A percentile compares a stretch with the other conserved stretches of the same genome.
Evolutionary conservation across 2,329 filamentous ascomycete genomes (phyloP).

Genomic region (Aspergillus tubingensis): DNA sequence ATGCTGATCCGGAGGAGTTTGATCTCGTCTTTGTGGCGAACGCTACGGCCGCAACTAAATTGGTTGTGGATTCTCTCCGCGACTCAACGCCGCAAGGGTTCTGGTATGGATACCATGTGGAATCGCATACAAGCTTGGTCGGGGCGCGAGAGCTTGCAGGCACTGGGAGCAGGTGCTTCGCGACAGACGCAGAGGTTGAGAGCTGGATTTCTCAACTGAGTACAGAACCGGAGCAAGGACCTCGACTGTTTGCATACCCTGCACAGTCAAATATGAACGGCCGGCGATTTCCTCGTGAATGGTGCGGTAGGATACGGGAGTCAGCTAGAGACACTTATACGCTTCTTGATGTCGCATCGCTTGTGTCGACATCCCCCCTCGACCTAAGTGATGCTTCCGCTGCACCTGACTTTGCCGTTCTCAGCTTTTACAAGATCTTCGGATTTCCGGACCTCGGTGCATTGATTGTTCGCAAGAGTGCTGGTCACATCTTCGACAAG

Average conservation of each 20-base stretch:
- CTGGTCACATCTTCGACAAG: slow-evolving; percentile 63
- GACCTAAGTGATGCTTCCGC: slow-evolving; percentile 63
- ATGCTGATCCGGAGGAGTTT: slow-evolving; percentile 76
- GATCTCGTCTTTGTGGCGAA: slow-evolving; percentile 92
- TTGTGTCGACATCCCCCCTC: slow-evolving; percentile 74
- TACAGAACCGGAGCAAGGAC: slow-evolving; percentile 19
- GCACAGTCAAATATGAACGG: slow-evolving; percentile 95
- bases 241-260: slow-evolving; percentile 73
- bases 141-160: slow-evolving; percentile 74
- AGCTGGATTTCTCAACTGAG: slow-evolving; percentile 59
- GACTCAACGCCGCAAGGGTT: slow-evolving; percentile 67
- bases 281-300: slow-evolving; percentile 69
- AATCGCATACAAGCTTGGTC: slow-evolving; percentile 83
- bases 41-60: slow-evolving; percentile 85
- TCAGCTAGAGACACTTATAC: slow-evolving; percentile 57
- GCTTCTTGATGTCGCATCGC: slow-evolving; percentile 79
- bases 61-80: slow-evolving; percentile 77
- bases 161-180: slow-evolving; percentile 64
- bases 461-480: slow-evolving; percentile 74
- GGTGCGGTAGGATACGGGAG: slow-evolving; percentile 57
- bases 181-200: slow-evolving; percentile 62
- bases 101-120: slow-evolving; percentile 77
- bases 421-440: slow-evolving; percentile 98
- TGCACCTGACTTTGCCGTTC: slow-evolving; percentile 79
- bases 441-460: slow-evolving; percentile 91